These are phyloP conservation scores for Coffea canephora DNA, from an alignment of 257 asterid genomes.

Conservation along the genomic window DNA sequence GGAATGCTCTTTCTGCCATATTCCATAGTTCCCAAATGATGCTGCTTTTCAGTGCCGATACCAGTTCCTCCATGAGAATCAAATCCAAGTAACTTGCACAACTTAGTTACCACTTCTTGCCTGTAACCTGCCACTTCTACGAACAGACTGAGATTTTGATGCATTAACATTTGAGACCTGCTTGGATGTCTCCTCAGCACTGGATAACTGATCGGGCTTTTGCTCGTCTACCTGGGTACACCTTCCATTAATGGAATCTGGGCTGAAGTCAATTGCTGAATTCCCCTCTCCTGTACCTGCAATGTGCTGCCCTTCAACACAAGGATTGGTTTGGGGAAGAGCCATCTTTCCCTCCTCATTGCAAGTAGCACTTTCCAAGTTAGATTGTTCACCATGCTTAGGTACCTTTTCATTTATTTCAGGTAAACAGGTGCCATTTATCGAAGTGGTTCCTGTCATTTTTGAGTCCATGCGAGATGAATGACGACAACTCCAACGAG, in stretches of 20 bases:
- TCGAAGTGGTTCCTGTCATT: conserved; percentile 11
- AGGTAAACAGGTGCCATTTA: conserved; percentile 16
- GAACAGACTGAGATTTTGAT: conserved; percentile 23
- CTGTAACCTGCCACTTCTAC: conserved; percentile 34
- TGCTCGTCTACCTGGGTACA: conserved; percentile 21
- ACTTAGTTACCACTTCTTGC: conserved; percentile 25
- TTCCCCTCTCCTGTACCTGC: conserved; percentile 15
- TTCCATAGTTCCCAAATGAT: not conserved
- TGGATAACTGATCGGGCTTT: conserved; percentile 3
- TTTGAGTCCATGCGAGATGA: conserved; percentile 38
- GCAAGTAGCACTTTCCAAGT: conserved; percentile 14
- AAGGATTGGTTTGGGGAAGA: conserved; percentile 15
- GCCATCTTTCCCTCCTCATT: conserved; percentile 20
- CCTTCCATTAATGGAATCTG: conserved; percentile 30
- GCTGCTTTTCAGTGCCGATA: conserved; percentile 3
- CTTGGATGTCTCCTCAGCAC: conserved; percentile 8
- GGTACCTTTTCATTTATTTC: conserved; percentile 31
- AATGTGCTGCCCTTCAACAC: not conserved
- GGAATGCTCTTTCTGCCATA: not conserved
- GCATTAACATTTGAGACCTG: conserved; percentile 21
- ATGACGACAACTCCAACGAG: conserved; percentile 80
- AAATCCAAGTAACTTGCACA: not conserved
- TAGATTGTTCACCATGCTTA: conserved; percentile 28
- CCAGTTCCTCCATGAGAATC: not conserved
- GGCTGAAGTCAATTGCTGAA: conserved; percentile 7